Percentiles rank a stretch among this genome's conserved stretches.
Conservation (phyloP, 1,139 yeast species). For the Candida mesenterica region DNA sequence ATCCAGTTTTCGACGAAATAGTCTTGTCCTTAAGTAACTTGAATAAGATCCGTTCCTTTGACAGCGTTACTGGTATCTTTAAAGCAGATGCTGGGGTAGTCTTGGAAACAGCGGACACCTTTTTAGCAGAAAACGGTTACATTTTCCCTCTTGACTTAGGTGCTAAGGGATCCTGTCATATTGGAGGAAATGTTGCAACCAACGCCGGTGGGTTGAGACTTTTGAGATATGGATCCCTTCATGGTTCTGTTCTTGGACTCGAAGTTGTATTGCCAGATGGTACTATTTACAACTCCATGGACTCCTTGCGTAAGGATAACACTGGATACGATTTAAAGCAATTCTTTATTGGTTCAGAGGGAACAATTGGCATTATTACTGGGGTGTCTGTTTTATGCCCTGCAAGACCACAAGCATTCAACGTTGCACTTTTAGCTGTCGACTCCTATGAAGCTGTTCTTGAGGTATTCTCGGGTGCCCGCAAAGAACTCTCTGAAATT, state of each 20-base stretch:
- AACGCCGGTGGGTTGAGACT: slow-evolving; percentile 95
- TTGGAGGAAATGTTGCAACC: slow-evolving; percentile 94
- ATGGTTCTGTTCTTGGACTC: slow-evolving; percentile 86
- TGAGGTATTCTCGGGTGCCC: slow-evolving; percentile 76
- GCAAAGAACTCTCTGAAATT: slow-evolving; percentile 76
- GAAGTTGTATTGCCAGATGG: slow-evolving; percentile 94
- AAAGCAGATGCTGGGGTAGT: slow-evolving; percentile 92
- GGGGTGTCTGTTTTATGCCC: slow-evolving; percentile 91
- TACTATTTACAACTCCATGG: slow-evolving; percentile 72
- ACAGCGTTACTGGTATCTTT: slow-evolving; percentile 76
- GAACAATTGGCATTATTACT: slow-evolving; percentile 86
- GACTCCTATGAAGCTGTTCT: slow-evolving; percentile 80
- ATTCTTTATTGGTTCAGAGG: slow-evolving; percentile 89
- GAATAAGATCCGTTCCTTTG: slow-evolving; percentile 81
- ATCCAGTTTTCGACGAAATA: slow-evolving; percentile 91
- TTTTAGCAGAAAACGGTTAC: slow-evolving; percentile 74
- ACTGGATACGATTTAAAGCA: slow-evolving; percentile 94
- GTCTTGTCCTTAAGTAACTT: slow-evolving; percentile 66
- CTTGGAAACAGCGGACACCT: slow-evolving; percentile 81
- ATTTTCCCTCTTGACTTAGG: slow-evolving; percentile 94
- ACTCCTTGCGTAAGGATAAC: slow-evolving; percentile 85
- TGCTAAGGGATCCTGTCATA: slow-evolving; percentile 95
- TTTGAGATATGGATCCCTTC: slow-evolving; percentile 87
- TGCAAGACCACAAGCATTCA: slow-evolving; percentile 82
- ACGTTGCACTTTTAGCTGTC: slow-evolving; percentile 87